phyloP scores from a whole-genome alignment of 2,329 filamentous ascomycete species.

The Emericellopsis atlantica region DNA sequence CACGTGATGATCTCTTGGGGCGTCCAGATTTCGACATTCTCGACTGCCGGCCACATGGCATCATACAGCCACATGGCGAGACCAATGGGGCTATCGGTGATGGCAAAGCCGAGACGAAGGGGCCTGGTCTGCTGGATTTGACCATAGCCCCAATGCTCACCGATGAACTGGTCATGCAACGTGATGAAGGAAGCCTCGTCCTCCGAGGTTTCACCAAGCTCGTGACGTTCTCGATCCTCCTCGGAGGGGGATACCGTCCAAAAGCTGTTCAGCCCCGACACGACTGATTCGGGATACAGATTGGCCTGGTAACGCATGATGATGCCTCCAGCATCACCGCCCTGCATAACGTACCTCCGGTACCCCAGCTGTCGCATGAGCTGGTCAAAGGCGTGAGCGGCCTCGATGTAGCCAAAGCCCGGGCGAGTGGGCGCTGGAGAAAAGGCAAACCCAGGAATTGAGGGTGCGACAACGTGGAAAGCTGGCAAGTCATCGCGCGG shows the following conservation, averaged over 20 bases:
- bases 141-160: not conserved
- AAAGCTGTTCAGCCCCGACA: conserved; percentile 2
- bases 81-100: conserved; percentile 2
- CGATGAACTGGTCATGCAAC: not conserved
- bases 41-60: not conserved
- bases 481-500: conserved; percentile 13
- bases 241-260: not conserved
- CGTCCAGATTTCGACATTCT: not conserved
- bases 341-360: conserved; percentile 5
- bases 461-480: conserved; percentile 34
- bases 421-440: conserved; percentile 12
- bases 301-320: conserved; percentile 1
- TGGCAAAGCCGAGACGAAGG: not conserved
- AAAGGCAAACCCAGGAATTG: conserved; percentile 29
- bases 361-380: conserved; percentile 8
- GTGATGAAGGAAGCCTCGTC: conserved; percentile 1
- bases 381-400: conserved; percentile 4
- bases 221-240: not conserved
- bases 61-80: conserved; percentile 1
- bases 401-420: conserved; percentile 5
- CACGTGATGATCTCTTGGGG: conserved; percentile 3
- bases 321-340: not conserved
- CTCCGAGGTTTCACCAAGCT: not conserved
- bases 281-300: not conserved
- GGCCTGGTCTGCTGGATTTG: conserved; percentile 1